phyloP scores from a whole-genome alignment of 345 rosid genomes.

The Brassica nigra region DNA sequence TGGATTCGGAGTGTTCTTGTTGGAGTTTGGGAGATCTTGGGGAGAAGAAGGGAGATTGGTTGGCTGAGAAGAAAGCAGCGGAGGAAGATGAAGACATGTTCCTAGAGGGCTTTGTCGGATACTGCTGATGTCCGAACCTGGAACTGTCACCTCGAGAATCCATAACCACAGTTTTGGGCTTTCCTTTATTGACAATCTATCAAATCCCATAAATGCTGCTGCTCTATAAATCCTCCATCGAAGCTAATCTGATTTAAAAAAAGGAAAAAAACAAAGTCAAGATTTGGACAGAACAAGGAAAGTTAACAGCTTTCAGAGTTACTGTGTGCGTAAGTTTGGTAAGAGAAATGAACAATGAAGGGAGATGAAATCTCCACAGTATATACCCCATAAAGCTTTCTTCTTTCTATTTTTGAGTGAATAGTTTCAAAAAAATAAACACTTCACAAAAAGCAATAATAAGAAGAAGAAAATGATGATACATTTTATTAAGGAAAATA shows the following conservation, averaged over 20 bases:
- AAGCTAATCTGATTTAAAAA: constrained; percentile 44
- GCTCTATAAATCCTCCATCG: constrained; percentile 25
- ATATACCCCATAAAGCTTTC: constrained; percentile 24
- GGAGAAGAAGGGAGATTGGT: constrained; percentile 90
- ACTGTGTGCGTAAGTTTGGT: constrained; percentile 1
- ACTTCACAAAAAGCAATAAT: constrained; percentile 13
- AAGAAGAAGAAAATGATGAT: not conserved
- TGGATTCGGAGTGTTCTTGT: constrained; percentile 57
- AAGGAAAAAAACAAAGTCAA: constrained; percentile 13
- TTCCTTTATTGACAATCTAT: constrained; percentile 32
- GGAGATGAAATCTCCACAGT: constrained; percentile 13
- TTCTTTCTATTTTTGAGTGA: constrained; percentile 13
- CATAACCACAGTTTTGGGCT: constrained; percentile 42
- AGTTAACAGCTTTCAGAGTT: constrained; percentile 1
- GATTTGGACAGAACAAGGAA: constrained; percentile 27
- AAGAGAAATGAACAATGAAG: not conserved
- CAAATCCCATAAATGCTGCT: constrained; percentile 44
- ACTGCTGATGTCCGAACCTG: constrained; percentile 46
- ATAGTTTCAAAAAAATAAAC: constrained; percentile 20
- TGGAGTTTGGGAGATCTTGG: constrained; percentile 72
- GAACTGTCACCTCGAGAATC: constrained; percentile 73
- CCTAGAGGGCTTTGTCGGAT: constrained; percentile 58
- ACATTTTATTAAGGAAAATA: constrained; percentile 18
- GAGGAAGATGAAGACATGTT: constrained; percentile 88
- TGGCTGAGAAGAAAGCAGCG: constrained; percentile 87